These are phyloP conservation scores for Thamnidium elegans DNA, from an alignment of 192 early-diverging fungal species.

Conservation along the genomic window DNA sequence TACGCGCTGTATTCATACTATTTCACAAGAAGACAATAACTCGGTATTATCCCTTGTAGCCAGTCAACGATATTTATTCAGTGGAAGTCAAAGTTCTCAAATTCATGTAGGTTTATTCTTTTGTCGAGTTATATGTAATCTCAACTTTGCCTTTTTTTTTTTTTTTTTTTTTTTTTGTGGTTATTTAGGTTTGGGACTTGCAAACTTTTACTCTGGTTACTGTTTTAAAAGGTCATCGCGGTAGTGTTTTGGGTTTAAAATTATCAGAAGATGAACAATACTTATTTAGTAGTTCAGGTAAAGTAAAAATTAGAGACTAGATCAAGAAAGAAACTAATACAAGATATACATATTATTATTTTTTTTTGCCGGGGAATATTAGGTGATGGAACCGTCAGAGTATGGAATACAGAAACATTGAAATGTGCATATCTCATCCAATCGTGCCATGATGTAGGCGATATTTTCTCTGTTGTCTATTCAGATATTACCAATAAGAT, in stretches of 20 bases:
- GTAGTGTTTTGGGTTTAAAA: constrained; percentile 47
- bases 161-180: too few relatives aligned
- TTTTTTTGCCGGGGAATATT: constrained; percentile 38
- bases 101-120: constrained; percentile 51
- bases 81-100: constrained; percentile 62
- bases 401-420: constrained; percentile 64
- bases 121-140: too few relatives aligned
- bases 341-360: not conserved
- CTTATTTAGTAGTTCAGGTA: constrained; percentile 57
- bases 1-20: constrained; percentile 43
- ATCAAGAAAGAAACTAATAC: constrained; percentile 17
- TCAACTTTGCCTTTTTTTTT: too few relatives aligned
- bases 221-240: constrained; percentile 48
- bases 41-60: constrained; percentile 65
- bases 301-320: constrained; percentile 14
- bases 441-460: constrained; percentile 69
- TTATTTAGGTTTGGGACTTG: constrained; percentile 48
- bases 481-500: constrained; percentile 49
- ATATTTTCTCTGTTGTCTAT: constrained; percentile 65
- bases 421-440: constrained; percentile 60
- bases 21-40: constrained; percentile 49
- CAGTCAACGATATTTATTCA: constrained; percentile 56
- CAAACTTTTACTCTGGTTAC: constrained; percentile 46
- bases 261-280: constrained; percentile 45
- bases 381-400: constrained; percentile 71